Conservation (phyloP, 2,329 filamentous ascomycete genomes). For the Mycosphaerella sp. region DNA sequence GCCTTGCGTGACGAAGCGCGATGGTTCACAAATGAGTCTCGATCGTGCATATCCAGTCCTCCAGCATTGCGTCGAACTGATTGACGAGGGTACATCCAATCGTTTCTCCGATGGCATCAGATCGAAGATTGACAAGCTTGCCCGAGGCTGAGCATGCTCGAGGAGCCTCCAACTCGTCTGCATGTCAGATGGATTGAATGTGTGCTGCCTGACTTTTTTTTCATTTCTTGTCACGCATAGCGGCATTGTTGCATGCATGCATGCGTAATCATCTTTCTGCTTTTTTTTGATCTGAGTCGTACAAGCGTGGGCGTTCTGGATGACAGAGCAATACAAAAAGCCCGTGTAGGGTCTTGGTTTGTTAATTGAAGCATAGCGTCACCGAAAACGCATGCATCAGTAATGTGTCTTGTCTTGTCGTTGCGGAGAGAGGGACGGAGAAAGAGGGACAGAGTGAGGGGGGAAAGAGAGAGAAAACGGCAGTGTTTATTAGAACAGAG, state of each 20-base stretch:
- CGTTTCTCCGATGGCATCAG: constrained; percentile 51
- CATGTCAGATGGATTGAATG: not conserved
- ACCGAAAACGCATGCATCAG: too few species aligned
- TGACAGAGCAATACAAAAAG: not conserved
- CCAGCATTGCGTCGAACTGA: constrained; percentile 47
- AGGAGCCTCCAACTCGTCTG: not conserved
- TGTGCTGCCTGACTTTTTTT: not conserved
- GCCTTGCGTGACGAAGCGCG: constrained; percentile 46
- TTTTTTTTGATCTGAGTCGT: not conserved
- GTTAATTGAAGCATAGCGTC: too few species aligned
- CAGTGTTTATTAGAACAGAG: too few species aligned
- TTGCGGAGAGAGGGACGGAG: too few species aligned
- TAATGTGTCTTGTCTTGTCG: too few species aligned
- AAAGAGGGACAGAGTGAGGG: too few species aligned
- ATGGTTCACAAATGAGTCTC: constrained; percentile 40
- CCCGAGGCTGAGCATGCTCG: constrained; percentile 25
- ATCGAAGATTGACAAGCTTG: constrained; percentile 46
- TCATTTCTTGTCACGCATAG: not conserved
- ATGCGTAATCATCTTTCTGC: not conserved
- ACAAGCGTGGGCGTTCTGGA: constrained; percentile 1
- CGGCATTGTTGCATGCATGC: not conserved
- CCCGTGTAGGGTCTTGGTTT: too few species aligned
- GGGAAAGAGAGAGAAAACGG: too few species aligned
- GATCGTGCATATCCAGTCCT: constrained; percentile 35
- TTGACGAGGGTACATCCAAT: constrained; percentile 48